Evolutionary conservation across 2,329 filamentous ascomycete species (phyloP).

Genomic region (Zarea fungicola): DNA sequence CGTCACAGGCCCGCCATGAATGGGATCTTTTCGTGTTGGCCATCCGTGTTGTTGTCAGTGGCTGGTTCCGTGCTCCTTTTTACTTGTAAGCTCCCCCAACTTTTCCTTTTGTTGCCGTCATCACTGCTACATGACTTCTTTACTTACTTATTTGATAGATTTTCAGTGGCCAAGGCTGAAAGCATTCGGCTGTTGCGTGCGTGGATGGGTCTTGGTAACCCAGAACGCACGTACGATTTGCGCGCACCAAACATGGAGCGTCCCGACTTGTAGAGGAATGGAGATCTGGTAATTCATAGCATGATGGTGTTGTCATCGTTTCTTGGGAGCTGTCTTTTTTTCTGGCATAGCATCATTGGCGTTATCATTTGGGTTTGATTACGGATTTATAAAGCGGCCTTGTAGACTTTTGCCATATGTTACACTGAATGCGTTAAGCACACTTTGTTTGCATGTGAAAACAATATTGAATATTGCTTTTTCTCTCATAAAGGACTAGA

Average conservation of each 20-base stretch:
- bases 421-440: too few species aligned
- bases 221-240: not conserved
- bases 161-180: not conserved
- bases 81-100: conserved; percentile 1
- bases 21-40: conserved; percentile 5
- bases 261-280: conserved; percentile 1
- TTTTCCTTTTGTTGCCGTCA: not conserved
- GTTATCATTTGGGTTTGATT: not conserved
- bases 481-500: too few species aligned
- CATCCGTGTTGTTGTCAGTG: conserved; percentile 1
- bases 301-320: not conserved
- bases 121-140: not conserved
- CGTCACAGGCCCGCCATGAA: conserved; percentile 5
- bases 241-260: conserved; percentile 7
- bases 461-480: too few species aligned
- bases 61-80: conserved; percentile 6
- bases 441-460: too few species aligned
- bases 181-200: not conserved
- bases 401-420: not conserved
- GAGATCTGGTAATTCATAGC: not conserved
- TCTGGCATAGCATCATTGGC: conserved; percentile 8
- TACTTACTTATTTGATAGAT: conserved; percentile 1
- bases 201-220: conserved; percentile 10
- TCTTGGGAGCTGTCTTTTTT: not conserved
- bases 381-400: not conserved